phyloP scores from a whole-genome alignment of 768 basidiomycete genomes.

The Amanita fuliginea region DNA sequence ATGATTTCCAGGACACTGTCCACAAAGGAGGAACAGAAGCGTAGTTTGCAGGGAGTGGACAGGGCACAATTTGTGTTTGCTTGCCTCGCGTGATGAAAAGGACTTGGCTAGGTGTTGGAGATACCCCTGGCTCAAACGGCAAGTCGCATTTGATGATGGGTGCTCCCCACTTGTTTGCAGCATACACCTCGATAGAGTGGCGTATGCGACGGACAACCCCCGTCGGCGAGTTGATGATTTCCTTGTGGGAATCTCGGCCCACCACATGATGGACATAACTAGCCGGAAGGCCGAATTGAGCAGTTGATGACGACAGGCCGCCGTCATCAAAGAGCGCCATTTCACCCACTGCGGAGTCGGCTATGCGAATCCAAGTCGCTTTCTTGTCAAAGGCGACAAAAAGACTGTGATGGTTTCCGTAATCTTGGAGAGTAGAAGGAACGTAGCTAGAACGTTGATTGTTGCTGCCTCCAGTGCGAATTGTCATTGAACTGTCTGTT shows the following conservation, averaged over 20 bases:
- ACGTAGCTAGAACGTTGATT: conserved; percentile 15
- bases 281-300: background rate
- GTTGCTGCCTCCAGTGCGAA: conserved; percentile 20
- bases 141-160: conserved; percentile 37
- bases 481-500: conserved; percentile 27
- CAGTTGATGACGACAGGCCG: conserved; percentile 16
- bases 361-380: conserved; percentile 70
- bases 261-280: background rate
- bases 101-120: conserved; percentile 27
- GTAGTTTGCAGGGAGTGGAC: conserved; percentile 50
- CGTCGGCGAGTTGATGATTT: conserved; percentile 1
- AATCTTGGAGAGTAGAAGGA: conserved; percentile 24
- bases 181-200: conserved; percentile 17
- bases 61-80: conserved; percentile 55
- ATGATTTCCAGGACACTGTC: conserved; percentile 44
- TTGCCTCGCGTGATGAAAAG: conserved; percentile 63
- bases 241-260: background rate
- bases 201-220: conserved; percentile 24
- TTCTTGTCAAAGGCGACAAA: conserved; percentile 85
- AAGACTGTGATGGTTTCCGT: conserved; percentile 66
- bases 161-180: conserved; percentile 36
- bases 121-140: conserved; percentile 22
- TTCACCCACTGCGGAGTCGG: conserved; percentile 74
- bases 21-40: conserved; percentile 46
- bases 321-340: conserved; percentile 47